Conservation (phyloP, 805 yeast genomes). For the Saccharomyces paradoxus region DNA sequence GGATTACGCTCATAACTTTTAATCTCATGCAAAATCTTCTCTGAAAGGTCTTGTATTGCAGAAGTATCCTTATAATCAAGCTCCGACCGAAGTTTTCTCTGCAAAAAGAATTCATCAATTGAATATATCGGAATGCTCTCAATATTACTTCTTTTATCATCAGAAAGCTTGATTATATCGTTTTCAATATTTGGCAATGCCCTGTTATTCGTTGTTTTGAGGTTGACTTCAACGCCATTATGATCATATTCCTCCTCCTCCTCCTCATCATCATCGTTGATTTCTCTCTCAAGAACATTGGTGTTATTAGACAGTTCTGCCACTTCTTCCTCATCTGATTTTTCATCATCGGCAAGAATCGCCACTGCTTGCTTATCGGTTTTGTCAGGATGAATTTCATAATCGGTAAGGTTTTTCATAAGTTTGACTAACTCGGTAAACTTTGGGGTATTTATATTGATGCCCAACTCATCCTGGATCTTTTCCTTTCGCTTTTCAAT, state of each 20-base stretch:
- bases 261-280: conserved; percentile 25
- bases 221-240: background rate
- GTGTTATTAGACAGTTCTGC: conserved; percentile 22
- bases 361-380: conserved; percentile 36
- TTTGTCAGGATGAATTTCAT: conserved; percentile 16
- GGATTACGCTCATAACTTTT: conserved; percentile 30
- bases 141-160: background rate
- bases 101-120: conserved; percentile 47
- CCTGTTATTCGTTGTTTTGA: conserved; percentile 11
- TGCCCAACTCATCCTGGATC: conserved; percentile 41
- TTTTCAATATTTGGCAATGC: conserved; percentile 4
- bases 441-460: conserved; percentile 26
- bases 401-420: conserved; percentile 47
- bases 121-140: conserved; percentile 30
- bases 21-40: conserved; percentile 35
- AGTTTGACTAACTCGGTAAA: conserved; percentile 40
- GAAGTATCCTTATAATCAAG: conserved; percentile 33
- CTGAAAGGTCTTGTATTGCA: conserved; percentile 34
- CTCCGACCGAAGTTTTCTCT: conserved; percentile 37
- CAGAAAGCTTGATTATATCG: background rate
- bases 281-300: conserved; percentile 24
- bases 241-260: conserved; percentile 2
- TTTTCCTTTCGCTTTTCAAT: conserved; percentile 36
- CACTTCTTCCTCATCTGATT: conserved; percentile 26
- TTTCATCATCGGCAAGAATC: conserved; percentile 40